Evolutionary conservation across 73 alveolate species (phyloP).

Genomic region (Paramecium octaurelia): DNA sequence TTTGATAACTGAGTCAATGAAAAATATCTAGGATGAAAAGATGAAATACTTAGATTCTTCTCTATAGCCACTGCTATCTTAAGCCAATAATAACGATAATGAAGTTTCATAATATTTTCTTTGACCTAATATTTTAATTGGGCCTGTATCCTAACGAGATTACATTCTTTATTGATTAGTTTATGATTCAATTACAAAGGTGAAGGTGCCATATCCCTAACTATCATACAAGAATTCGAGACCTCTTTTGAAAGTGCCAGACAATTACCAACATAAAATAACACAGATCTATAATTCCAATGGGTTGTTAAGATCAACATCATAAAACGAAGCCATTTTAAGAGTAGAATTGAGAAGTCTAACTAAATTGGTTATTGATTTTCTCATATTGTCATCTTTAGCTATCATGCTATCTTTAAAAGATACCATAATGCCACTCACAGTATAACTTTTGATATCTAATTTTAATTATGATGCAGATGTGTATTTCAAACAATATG

Average conservation of each 20-base stretch:
- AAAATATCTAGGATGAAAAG: neutral
- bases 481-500: conserved; percentile 37
- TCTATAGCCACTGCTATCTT: conserved; percentile 6
- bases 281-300: conserved; percentile 7
- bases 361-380: neutral
- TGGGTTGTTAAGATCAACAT: conserved; percentile 6
- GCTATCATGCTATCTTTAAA: conserved; percentile 5
- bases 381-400: neutral
- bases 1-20: neutral
- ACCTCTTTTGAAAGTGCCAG: conserved; percentile 39
- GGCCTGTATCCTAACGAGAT: conserved; percentile 8
- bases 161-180: neutral
- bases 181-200: conserved; percentile 22
- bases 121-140: neutral
- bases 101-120: conserved; percentile 43
- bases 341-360: neutral
- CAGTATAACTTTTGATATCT: conserved; percentile 16
- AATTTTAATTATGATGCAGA: neutral
- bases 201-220: conserved; percentile 20
- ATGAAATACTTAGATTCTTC: conserved; percentile 8
- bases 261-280: neutral
- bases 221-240: conserved; percentile 16
- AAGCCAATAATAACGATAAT: neutral
- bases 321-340: neutral
- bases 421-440: neutral